phyloP scores from a whole-genome alignment of 495 filamentous ascomycete species.

The Lichenothelia convexa region DNA sequence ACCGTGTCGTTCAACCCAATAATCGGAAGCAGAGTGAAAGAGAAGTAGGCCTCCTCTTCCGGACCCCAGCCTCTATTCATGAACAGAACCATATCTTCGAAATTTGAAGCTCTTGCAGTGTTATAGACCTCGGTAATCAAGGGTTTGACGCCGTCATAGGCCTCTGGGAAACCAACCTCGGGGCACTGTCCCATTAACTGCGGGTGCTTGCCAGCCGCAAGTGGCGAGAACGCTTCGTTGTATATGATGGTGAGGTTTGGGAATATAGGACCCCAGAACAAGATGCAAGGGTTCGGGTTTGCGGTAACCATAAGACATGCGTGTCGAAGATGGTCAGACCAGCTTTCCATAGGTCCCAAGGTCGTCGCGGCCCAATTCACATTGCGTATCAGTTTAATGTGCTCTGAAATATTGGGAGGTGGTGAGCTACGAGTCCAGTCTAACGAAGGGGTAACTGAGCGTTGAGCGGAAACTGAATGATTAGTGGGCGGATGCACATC shows the following conservation, averaged over 20 bases:
- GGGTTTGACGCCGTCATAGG: constrained; percentile 2
- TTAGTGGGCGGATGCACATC: background rate
- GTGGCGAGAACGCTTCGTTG: constrained; percentile 7
- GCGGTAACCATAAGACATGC: constrained; percentile 5
- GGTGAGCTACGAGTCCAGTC: background rate
- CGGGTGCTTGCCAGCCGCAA: constrained; percentile 6
- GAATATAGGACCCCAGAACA: constrained; percentile 14
- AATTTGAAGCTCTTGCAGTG: constrained; percentile 1
- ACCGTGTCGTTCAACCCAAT: constrained; percentile 1
- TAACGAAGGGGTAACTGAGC: background rate
- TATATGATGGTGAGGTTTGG: constrained; percentile 7
- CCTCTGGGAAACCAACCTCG: background rate
- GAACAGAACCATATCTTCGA: constrained; percentile 4
- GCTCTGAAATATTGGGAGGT: background rate
- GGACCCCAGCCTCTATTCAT: constrained; percentile 4
- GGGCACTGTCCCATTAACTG: constrained; percentile 2
- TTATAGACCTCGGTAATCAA: constrained; percentile 2
- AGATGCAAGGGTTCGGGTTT: constrained; percentile 4
- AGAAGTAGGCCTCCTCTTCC: constrained; percentile 8
- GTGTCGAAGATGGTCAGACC: constrained; percentile 6
- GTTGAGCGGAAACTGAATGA: background rate
- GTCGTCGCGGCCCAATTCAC: constrained; percentile 9
- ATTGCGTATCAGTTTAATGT: background rate
- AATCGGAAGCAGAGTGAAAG: constrained; percentile 7
- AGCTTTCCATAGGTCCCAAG: constrained; percentile 7